Percentiles rank a stretch among this genome's conserved stretches.
Conservation (phyloP, 2,329 filamentous ascomycete species). For the Cytospora schulzeri region DNA sequence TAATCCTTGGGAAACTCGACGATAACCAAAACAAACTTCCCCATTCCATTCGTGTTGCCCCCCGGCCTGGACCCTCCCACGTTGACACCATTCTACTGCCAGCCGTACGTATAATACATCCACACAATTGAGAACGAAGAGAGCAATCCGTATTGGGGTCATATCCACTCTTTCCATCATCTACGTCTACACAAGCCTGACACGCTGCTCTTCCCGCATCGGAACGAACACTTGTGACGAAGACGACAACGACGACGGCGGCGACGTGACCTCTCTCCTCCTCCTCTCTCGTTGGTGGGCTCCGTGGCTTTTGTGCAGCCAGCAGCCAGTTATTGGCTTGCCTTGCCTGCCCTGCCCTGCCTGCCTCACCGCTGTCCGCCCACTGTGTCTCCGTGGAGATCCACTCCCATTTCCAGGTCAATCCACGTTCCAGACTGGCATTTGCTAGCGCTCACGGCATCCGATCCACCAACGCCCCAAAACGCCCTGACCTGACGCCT, state of each 20-base stretch:
- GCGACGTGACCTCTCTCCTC: too few relatives aligned
- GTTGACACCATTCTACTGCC: background rate
- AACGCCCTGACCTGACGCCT: background rate
- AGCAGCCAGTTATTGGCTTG: too few relatives aligned
- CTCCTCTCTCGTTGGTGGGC: background rate
- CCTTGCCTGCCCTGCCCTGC: too few relatives aligned
- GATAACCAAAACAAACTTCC: background rate
- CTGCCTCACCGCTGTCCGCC: slow-evolving; percentile 25
- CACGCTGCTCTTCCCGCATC: too few relatives aligned
- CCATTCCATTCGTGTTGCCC: background rate
- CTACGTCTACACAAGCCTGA: too few relatives aligned
- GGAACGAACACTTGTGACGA: background rate
- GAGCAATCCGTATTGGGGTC: too few relatives aligned
- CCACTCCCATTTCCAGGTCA: slow-evolving; percentile 14
- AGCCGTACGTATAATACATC: too few relatives aligned
- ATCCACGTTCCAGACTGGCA: slow-evolving; percentile 18
- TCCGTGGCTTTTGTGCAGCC: too few relatives aligned
- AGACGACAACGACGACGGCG: too few relatives aligned
- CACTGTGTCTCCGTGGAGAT: slow-evolving; percentile 13
- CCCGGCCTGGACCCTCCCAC: background rate
- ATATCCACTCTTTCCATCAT: too few relatives aligned
- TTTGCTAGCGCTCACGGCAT: slow-evolving; percentile 20
- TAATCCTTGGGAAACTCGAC: background rate
- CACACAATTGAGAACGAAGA: too few relatives aligned
- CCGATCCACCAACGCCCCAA: slow-evolving; percentile 14